Evolutionary conservation across 2,329 filamentous ascomycete species (phyloP).

Genomic region (Teratosphaeria pseudoeucalypti): DNA sequence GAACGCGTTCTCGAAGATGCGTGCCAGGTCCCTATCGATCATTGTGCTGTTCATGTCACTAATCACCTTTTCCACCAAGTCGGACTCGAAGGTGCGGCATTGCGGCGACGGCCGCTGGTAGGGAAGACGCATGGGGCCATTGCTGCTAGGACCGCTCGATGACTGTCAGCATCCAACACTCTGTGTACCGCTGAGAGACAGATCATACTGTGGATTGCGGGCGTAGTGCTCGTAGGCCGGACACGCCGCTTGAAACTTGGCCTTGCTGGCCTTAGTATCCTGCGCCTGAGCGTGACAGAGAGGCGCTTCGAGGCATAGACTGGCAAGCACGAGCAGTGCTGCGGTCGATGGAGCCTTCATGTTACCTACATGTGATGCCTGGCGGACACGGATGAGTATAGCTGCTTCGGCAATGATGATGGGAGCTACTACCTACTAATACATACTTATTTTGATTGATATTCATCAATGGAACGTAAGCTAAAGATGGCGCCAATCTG

Average conservation of each 20-base stretch:
- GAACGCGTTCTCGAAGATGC: constrained; percentile 90
- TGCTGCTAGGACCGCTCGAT: constrained; percentile 62
- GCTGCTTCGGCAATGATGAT: background rate
- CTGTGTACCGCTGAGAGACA: background rate
- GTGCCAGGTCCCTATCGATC: constrained; percentile 75
- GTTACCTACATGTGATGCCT: background rate
- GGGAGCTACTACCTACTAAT: background rate
- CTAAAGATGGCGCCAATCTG: background rate
- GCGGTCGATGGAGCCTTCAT: constrained; percentile 12
- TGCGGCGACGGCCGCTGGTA: constrained; percentile 71
- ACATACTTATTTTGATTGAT: background rate
- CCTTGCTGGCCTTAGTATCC: constrained; percentile 17
- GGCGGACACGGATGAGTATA: background rate
- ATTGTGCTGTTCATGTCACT: constrained; percentile 68
- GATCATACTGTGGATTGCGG: constrained; percentile 24
- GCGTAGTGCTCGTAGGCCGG: constrained; percentile 31
- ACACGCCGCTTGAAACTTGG: constrained; percentile 27
- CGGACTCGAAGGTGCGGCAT: constrained; percentile 84
- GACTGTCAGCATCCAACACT: constrained; percentile 6
- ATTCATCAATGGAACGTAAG: background rate
- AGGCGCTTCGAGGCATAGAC: constrained; percentile 17
- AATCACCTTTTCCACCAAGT: constrained; percentile 81
- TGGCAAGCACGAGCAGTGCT: constrained; percentile 20
- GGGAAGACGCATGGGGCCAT: constrained; percentile 68
- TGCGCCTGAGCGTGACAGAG: constrained; percentile 10